Evolutionary conservation across 805 yeast species (phyloP).

Genomic region (Ogataea nitratoaversa): DNA sequence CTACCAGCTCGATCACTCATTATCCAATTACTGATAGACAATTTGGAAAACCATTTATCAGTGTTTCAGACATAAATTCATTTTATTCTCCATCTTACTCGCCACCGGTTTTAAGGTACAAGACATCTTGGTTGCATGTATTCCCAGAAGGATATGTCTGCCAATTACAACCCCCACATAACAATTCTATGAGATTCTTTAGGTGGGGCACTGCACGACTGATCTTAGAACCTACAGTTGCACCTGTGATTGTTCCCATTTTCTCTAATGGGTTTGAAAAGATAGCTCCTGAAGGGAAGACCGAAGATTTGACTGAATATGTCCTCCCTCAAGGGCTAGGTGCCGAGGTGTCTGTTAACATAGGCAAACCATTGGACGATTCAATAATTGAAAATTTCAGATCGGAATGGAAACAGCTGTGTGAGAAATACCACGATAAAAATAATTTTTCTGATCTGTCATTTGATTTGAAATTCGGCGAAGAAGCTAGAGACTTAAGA

Average conservation of each 20-base stretch:
- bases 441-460: slow-evolving; percentile 55
- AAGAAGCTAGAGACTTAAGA: slow-evolving; percentile 62
- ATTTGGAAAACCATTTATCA: not conserved
- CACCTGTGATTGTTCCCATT: slow-evolving; percentile 86
- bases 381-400: slow-evolving; percentile 56
- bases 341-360: slow-evolving; percentile 58
- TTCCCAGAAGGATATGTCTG: slow-evolving; percentile 95
- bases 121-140: slow-evolving; percentile 86
- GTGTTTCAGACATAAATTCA: slow-evolving; percentile 11
- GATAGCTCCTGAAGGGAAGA: slow-evolving; percentile 73
- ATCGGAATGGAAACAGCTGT: slow-evolving; percentile 62
- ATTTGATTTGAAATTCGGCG: slow-evolving; percentile 57
- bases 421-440: slow-evolving; percentile 49
- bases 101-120: slow-evolving; percentile 56
- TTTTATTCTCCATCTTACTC: slow-evolving; percentile 33
- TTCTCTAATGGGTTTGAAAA: slow-evolving; percentile 83
- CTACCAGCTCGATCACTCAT: not conserved
- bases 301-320: slow-evolving; percentile 50
- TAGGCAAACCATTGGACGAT: slow-evolving; percentile 72
- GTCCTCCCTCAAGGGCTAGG: slow-evolving; percentile 63
- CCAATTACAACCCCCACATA: slow-evolving; percentile 74
- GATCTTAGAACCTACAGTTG: slow-evolving; percentile 72
- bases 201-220: slow-evolving; percentile 92
- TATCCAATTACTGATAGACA: not conserved
- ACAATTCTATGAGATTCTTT: slow-evolving; percentile 88